Percentiles rank a stretch among this genome's conserved stretches.
phyloP scores from a whole-genome alignment of 805 yeast genomes.

The Ogataea naganishii region DNA sequence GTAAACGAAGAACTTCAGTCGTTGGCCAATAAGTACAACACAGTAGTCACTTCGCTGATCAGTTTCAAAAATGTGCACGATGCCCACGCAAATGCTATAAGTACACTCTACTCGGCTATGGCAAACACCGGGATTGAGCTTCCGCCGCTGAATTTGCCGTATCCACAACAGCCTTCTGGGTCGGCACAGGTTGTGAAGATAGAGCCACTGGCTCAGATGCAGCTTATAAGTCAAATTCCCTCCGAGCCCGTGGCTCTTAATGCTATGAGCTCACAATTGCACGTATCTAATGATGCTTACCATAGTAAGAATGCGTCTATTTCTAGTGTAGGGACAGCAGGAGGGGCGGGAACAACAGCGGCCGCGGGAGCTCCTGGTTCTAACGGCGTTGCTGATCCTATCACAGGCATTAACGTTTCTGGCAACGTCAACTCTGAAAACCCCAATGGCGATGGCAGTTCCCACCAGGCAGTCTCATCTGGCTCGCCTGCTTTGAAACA shows the following conservation, averaged over 20 bases:
- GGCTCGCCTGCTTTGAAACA: background rate
- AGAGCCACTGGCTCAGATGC: slow-evolving; percentile 2
- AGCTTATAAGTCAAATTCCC: too few species aligned
- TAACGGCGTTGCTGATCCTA: slow-evolving; percentile 1
- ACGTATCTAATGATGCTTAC: too few species aligned
- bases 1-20: slow-evolving; percentile 27
- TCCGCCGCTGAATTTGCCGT: slow-evolving; percentile 56
- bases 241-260: too few species aligned
- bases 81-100: slow-evolving; percentile 43
- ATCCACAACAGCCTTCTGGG: slow-evolving; percentile 5
- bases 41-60: slow-evolving; percentile 53
- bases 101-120: slow-evolving; percentile 39
- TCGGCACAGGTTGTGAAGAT: slow-evolving; percentile 3
- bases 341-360: slow-evolving; percentile 8
- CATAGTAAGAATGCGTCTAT: too few species aligned
- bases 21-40: slow-evolving; percentile 50
- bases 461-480: background rate
- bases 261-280: too few species aligned
- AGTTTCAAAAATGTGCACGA: slow-evolving; percentile 50
- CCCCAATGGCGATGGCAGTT: too few species aligned
- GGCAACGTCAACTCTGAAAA: too few species aligned
- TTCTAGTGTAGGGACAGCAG: too few species aligned
- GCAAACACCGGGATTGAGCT: slow-evolving; percentile 54
- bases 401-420: too few species aligned
- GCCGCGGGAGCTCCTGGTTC: slow-evolving; percentile 7